A percentile compares a stretch with the other conserved stretches of the same genome.
These are phyloP conservation scores for Pestalotiopsis fici DNA, from an alignment of 2,329 filamentous ascomycete genomes.

Conservation along the genomic window DNA sequence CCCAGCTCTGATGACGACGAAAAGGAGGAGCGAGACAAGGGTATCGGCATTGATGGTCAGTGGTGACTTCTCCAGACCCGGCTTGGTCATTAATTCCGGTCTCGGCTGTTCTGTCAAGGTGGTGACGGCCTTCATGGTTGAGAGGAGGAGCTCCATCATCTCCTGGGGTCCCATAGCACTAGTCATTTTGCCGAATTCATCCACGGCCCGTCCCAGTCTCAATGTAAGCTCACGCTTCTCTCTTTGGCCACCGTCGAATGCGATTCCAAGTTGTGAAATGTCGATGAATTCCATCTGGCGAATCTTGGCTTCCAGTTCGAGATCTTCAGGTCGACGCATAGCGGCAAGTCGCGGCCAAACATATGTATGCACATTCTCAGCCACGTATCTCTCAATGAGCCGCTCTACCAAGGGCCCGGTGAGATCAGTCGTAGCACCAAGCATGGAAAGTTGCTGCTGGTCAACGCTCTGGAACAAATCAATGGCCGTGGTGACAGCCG, in stretches of 20 bases:
- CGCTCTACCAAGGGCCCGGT: conserved; percentile 91
- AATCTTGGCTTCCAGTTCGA: conserved; percentile 86
- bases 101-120: conserved; percentile 57
- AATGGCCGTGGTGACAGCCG: conserved; percentile 88
- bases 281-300: conserved; percentile 93
- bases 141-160: conserved; percentile 80
- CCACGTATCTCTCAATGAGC: conserved; percentile 91
- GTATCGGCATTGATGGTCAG: conserved; percentile 81
- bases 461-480: conserved; percentile 95
- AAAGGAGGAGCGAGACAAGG: conserved; percentile 84
- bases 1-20: conserved; percentile 90
- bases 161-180: conserved; percentile 80
- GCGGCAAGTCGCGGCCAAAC: conserved; percentile 82
- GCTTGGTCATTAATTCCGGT: conserved; percentile 30
- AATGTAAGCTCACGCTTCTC: conserved; percentile 81
- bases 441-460: conserved; percentile 87
- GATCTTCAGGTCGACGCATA: conserved; percentile 78
- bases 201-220: conserved; percentile 76
- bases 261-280: conserved; percentile 89
- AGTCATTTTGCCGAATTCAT: conserved; percentile 85
- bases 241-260: conserved; percentile 74
- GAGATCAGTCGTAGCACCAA: conserved; percentile 90
- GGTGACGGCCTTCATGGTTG: conserved; percentile 82
- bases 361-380: conserved; percentile 88
- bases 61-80: conserved; percentile 52